These are phyloP conservation scores for Mediolabrus comicus DNA, from an alignment of 108 stramenopile species.

Conservation along the genomic window DNA sequence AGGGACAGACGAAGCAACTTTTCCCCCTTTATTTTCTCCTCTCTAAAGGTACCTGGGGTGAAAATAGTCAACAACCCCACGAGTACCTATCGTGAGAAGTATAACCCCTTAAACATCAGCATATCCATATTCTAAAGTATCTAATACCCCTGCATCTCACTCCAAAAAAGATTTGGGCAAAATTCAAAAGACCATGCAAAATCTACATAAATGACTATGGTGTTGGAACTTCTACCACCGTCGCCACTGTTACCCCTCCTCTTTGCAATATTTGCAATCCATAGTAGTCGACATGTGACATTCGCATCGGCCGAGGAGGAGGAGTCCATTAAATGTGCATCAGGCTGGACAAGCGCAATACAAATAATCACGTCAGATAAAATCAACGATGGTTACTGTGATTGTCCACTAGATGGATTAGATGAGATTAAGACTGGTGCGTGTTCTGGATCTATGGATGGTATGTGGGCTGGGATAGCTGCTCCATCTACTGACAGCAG, in stretches of 20 bases:
- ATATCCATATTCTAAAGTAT: too few relatives aligned
- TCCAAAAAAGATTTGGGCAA: too few relatives aligned
- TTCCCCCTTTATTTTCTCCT: too few relatives aligned
- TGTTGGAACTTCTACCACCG: neutral
- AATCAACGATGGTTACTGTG: conserved; percentile 82
- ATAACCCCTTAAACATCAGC: too few relatives aligned
- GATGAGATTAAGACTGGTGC: conserved; percentile 75
- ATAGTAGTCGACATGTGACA: neutral
- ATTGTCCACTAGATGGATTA: conserved; percentile 66
- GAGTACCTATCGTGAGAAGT: too few relatives aligned
- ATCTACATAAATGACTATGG: neutral
- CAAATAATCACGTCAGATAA: conserved; percentile 40
- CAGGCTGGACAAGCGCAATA: neutral
- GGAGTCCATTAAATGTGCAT: too few relatives aligned
- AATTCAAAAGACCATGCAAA: neutral
- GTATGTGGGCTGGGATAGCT: conserved; percentile 52
- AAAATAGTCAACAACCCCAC: too few relatives aligned
- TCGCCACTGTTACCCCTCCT: neutral
- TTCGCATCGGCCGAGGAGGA: neutral
- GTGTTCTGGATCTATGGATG: conserved; percentile 61
- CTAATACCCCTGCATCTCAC: too few relatives aligned
- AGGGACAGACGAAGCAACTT: too few relatives aligned
- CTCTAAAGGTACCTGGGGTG: too few relatives aligned
- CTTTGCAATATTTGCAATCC: neutral
- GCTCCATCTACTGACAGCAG: neutral